Base-by-base conservation (phyloP, 1,284 basidiomycete species). In the Vanrija pseudolonga region DNA sequence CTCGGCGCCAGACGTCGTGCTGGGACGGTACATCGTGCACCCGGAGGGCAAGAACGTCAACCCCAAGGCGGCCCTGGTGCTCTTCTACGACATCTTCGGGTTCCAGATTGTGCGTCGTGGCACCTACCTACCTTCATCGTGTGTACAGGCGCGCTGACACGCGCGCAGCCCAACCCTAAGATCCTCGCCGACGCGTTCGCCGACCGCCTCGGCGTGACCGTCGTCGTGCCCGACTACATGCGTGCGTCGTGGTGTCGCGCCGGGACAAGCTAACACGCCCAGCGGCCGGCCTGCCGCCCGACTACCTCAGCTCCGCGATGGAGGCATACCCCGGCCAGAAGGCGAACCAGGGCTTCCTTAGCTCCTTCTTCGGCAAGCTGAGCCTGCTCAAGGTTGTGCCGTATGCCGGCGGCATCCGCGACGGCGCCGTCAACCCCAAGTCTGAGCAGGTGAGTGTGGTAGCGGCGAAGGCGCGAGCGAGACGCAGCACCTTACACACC, bases 171-270 rank as follows among this genome's bases (percentile, higher is more conserved):
- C 18, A 87, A 86, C 66, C 77, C 77, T 62, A 86, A 84, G 65
- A 76, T 88, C 51, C 76, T 87, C 7, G 85, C 86, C 0, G 86
- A 87, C 67, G 69, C 75, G 20, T 71, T 85, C 23, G 80, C 85
- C 6, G 76, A 81, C 48, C 61, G 75, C 3, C 71, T 85, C 24
- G 76, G 77, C 4, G 80, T 85, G 51, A 81, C 85, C 56, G 84
- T 87, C 22, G 86, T 83, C 79, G 80, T 85, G 1, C 73, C 67
- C 0, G 66, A 71, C 45, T 71, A 69, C 54, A 61, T 71, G 45
- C 63, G 68, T 68, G 40, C 50, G 64, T 56, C 6, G 11, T 11
- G 4, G 32, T 3, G 39, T 17, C 17, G 17, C 38, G 14, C 50
- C 48, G 51, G 26, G 26, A 26, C 26, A 11, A 3, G 26, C 26